phyloP scores from a whole-genome alignment of 2,329 filamentous ascomycete genomes.

The Herpomyces periplanetae region DNA sequence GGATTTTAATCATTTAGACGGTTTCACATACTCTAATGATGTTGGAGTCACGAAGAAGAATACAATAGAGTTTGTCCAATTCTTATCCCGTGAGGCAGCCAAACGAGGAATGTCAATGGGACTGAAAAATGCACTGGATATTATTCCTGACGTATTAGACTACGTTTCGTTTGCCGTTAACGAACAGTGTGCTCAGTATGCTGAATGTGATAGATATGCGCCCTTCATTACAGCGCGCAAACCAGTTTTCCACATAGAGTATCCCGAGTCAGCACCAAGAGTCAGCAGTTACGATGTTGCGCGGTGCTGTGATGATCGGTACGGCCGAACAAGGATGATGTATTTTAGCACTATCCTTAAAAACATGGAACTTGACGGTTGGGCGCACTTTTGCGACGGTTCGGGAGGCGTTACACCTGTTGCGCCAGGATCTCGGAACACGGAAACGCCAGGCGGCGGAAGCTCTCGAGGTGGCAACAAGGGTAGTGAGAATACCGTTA shows the following conservation, averaged over 20 bases:
- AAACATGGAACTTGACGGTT: conserved; percentile 20
- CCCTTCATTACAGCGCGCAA: conserved; percentile 19
- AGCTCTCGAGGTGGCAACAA: too few relatives aligned
- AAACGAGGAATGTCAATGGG: conserved; percentile 18
- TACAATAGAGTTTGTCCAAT: conserved; percentile 17
- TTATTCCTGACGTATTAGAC: conserved; percentile 13
- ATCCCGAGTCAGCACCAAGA: conserved; percentile 13
- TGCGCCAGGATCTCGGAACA: too few relatives aligned
- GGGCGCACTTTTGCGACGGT: conserved; percentile 21
- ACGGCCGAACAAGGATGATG: conserved; percentile 10
- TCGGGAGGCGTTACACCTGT: too few relatives aligned
- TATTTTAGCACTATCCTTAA: conserved; percentile 24
- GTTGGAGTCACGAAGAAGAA: conserved; percentile 16
- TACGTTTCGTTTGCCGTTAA: conserved; percentile 24
- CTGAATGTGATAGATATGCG: conserved; percentile 17
- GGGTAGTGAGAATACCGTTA: too few relatives aligned
- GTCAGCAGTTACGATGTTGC: conserved; percentile 7
- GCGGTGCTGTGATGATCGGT: conserved; percentile 9
- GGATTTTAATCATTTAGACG: conserved; percentile 2
- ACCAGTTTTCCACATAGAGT: conserved; percentile 34
- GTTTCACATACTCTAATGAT: conserved; percentile 17
- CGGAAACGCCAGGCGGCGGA: too few relatives aligned
- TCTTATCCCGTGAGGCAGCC: conserved; percentile 15
- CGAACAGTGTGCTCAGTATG: conserved; percentile 21
- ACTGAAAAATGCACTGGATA: conserved; percentile 23